A percentile compares a stretch with the other conserved stretches of the same genome.
Conservation (phyloP, 345 rosid species). For the Nephelium lappaceum region DNA sequence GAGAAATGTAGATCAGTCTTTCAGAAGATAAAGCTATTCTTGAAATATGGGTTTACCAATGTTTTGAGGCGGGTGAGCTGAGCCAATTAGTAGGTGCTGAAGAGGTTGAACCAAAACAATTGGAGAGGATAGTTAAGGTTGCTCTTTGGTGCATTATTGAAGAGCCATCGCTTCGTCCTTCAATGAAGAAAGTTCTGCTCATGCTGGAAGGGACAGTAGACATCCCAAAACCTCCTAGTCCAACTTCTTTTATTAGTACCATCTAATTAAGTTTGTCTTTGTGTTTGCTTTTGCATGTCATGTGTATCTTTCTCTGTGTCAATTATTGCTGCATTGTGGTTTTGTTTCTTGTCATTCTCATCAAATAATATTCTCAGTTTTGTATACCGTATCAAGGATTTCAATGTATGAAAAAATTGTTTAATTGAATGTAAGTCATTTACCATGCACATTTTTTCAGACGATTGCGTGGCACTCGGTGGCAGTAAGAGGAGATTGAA, state of each 20-base stretch:
- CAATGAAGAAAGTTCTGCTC: constrained; percentile 31
- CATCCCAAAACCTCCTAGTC: constrained; percentile 6
- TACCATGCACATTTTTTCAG: no score
- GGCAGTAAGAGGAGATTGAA: background rate
- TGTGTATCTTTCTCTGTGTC: no score
- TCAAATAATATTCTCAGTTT: background rate
- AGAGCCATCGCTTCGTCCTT: constrained; percentile 28
- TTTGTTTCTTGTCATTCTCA: background rate
- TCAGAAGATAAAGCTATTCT: constrained; percentile 25
- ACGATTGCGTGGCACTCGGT: no score
- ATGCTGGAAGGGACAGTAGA: constrained; percentile 27
- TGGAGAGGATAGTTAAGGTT: constrained; percentile 28
- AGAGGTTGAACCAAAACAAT: constrained; percentile 19
- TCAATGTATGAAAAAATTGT: background rate
- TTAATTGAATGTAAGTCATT: background rate
- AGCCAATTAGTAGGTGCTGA: constrained; percentile 20
- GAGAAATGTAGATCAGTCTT: constrained; percentile 17
- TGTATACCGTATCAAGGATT: background rate
- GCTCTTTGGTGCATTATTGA: constrained; percentile 36
- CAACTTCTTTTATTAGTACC: constrained; percentile 19
- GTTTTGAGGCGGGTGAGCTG: constrained; percentile 29
- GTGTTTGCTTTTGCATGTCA: background rate
- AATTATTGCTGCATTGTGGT: no score
- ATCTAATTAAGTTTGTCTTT: background rate
- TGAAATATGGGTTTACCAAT: constrained; percentile 28